Base-by-base conservation (phyloP, 2,329 filamentous ascomycete species). In the Magnaporthales sp. region DNA sequence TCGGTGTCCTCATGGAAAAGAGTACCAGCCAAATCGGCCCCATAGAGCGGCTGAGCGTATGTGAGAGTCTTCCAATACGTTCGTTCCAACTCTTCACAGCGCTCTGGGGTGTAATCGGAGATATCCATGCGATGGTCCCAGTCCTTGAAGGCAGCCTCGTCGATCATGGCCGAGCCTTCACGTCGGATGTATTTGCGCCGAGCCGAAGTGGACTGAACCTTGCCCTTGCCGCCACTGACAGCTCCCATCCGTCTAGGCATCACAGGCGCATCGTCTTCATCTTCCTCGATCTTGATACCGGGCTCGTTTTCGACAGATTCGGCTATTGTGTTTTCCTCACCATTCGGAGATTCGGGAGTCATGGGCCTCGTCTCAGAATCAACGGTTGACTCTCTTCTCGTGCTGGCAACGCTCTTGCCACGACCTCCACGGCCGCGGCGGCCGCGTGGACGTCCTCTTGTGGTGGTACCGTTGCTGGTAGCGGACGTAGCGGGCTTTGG, bases 11-110 rank as follows among this genome's bases (percentile, higher is more conserved):
- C 93, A 71, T 95, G 89, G 75, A 99, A 99, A 1, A 99, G 84
- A 0, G 94, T 97, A 13, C 95, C 95, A 72, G 93, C 93, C 85
- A 99, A 91, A 77, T 99, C 95, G 8, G 95, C 95, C 65, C 95
- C 95, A 72, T 99, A 99, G 76, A 99, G 86, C 0, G 95, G 95
- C 67, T 92, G 89, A 62, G 94, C 96, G 78, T 96, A 99, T 26
- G 93, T 97, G 69, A 99, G 83, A 0, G 92, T 97, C 79, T 96
- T 97, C 95, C 95, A 99, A 79, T 99, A 99, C 60, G 89, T 90
- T 66, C 92, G 90, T 77, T 99, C 95, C 6, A 99, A 84, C 75
- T 99, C 95, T 71, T 96, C 92, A 75, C 95, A 98, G 68, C 96
- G 86, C 76, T 98, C 94, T 0, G 90, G 85, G 0, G 93, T 96